A percentile compares a stretch with the other conserved stretches of the same genome.
These are phyloP conservation scores for Strobilomyces echinocephalus DNA, from an alignment of 768 basidiomycete genomes.

Conservation along the genomic window DNA sequence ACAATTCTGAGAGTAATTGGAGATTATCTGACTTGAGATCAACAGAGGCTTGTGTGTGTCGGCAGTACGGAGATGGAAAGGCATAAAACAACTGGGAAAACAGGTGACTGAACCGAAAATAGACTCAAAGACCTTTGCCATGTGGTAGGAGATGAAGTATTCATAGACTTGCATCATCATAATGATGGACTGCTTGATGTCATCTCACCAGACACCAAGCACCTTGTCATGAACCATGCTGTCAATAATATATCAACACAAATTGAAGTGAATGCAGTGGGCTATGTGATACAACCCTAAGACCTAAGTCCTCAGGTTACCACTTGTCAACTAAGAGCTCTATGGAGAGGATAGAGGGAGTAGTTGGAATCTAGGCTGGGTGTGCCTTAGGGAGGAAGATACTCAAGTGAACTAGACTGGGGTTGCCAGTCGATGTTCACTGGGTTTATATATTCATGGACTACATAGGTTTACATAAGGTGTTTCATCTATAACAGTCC, in stretches of 20 bases:
- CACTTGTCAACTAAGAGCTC: too few relatives aligned
- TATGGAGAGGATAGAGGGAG: too few relatives aligned
- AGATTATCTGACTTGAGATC: constrained; percentile 83
- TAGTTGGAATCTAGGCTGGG: too few relatives aligned
- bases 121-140: constrained; percentile 97
- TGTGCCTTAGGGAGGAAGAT: too few relatives aligned
- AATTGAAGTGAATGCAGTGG: not conserved
- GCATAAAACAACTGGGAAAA: constrained; percentile 97
- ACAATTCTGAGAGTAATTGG: constrained; percentile 91
- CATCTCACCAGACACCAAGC: constrained; percentile 94
- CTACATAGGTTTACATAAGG: too few relatives aligned
- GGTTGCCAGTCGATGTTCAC: too few relatives aligned
- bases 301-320: too few relatives aligned
- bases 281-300: too few relatives aligned
- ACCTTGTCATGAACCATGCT: constrained; percentile 97
- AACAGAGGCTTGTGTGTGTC: constrained; percentile 94
- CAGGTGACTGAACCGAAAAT: constrained; percentile 98
- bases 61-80: constrained; percentile 89
- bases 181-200: constrained; percentile 85
- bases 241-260: not conserved
- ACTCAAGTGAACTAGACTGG: too few relatives aligned
- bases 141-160: constrained; percentile 98
- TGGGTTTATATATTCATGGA: too few relatives aligned
- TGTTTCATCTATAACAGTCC: too few relatives aligned
- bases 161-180: constrained; percentile 99